These are phyloP conservation scores for Musa troglodytarum DNA, from an alignment of 176 grass and related monocot species.

Conservation along the genomic window DNA sequence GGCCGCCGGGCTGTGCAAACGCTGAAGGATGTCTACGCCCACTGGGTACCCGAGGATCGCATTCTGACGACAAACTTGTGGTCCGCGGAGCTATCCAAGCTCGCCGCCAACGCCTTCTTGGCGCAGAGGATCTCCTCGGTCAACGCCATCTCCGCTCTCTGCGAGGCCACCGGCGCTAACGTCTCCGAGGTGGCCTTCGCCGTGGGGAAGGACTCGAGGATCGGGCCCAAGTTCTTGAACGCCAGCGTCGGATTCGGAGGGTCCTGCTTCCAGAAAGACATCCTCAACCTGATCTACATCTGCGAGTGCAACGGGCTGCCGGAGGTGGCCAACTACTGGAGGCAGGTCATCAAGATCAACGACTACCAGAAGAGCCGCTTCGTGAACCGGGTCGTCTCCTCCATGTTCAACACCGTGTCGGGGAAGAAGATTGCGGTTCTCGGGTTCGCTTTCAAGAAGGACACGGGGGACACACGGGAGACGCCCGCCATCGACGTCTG, in stretches of 20 bases:
- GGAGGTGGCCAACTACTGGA: slow-evolving; percentile 55
- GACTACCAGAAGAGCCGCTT: slow-evolving; percentile 66
- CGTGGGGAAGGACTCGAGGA: slow-evolving; percentile 49
- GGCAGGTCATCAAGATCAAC: slow-evolving; percentile 61
- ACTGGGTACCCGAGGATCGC: slow-evolving; percentile 52
- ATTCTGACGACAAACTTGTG: slow-evolving; percentile 58
- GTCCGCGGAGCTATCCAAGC: slow-evolving; percentile 58
- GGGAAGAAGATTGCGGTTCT: slow-evolving; percentile 63
- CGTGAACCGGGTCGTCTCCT: slow-evolving; percentile 54
- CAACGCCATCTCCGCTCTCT: slow-evolving; percentile 52
- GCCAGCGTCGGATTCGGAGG: slow-evolving; percentile 57
- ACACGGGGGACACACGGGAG: slow-evolving; percentile 54
- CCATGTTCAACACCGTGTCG: slow-evolving; percentile 63
- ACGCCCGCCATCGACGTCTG: slow-evolving; percentile 56
- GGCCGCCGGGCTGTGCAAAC: slow-evolving; percentile 43
- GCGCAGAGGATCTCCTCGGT: slow-evolving; percentile 35
- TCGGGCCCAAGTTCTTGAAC: slow-evolving; percentile 52
- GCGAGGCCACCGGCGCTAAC: slow-evolving; percentile 54
- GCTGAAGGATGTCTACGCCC: slow-evolving; percentile 51
- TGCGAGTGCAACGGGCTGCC: slow-evolving; percentile 57
- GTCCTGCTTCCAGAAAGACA: slow-evolving; percentile 67
- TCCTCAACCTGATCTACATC: slow-evolving; percentile 61
- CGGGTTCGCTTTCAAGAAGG: slow-evolving; percentile 61
- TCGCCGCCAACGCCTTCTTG: slow-evolving; percentile 61
- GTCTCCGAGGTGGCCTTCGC: slow-evolving; percentile 36